These are phyloP conservation scores for Solanum corneliomulleri DNA, from an alignment of 257 asterid genomes.

Conservation along the genomic window DNA sequence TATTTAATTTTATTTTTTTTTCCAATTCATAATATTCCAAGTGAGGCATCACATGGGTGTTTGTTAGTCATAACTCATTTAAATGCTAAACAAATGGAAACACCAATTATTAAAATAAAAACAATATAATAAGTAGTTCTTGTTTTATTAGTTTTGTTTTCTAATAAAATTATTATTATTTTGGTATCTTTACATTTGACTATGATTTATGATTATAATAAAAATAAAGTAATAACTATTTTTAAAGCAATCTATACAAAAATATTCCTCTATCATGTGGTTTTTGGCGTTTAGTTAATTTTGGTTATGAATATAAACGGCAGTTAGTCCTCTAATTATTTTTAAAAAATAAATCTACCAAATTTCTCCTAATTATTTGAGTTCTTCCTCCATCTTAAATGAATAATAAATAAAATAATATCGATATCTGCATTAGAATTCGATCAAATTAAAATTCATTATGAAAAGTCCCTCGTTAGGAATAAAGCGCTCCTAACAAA, in stretches of 20 bases:
- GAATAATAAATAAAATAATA: not conserved
- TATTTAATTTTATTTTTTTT: not conserved
- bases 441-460: no score
- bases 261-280: not conserved
- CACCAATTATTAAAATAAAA: not conserved
- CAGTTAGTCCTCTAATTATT: not conserved
- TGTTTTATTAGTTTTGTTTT: not conserved
- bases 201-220: not conserved
- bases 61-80: not conserved
- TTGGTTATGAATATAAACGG: not conserved
- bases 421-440: no score
- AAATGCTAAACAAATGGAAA: not conserved
- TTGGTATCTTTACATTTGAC: not conserved
- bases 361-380: not conserved
- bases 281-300: not conserved
- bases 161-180: not conserved
- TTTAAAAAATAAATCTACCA: not conserved
- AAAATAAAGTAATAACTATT: not conserved
- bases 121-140: not conserved
- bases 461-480: no score
- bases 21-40: not conserved
- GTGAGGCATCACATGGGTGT: not conserved
- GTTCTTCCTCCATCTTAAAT: not conserved
- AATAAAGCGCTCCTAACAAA: no score
- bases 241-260: not conserved